Base-by-base conservation (phyloP, 371 early-diverging fungal species). In the Fennellomyces sp. region DNA sequence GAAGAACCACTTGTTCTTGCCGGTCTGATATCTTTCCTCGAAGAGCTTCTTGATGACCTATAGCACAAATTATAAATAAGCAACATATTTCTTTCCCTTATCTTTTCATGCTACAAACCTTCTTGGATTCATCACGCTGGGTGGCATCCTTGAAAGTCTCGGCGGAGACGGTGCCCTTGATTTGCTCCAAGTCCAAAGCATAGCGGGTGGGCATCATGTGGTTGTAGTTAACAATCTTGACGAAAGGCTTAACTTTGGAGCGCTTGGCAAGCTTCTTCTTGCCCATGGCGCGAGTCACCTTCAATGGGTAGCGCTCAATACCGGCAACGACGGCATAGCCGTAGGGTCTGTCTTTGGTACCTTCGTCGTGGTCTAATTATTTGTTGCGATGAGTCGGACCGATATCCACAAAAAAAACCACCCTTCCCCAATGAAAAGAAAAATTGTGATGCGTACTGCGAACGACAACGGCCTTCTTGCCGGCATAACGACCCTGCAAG, bases 1-100 rank as follows among this genome's bases (percentile, higher is more conserved):
- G 91, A 98, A 98, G 94, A 98, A 98, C 99, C 99, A 98, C 92
- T 95, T 96, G 94, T 95, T 96, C 92, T 97, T 97, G 78, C 99
- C 99, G 69, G 89, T 82, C 78, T 89, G 89, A 89, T 97, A 96
- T 74, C 84, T 81, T 85, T 97, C 94, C 87, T 97, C 89, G 80
- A 98, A 91, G 70, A 91, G 82, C 90, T 91, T 93, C 86, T 91
- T 94, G 84, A 97, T 83, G 63, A 88, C 89, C 78, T 77, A 35
- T 17, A 29, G 23, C 2, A n/a, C 0, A 25, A n/a, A n/a, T 17
- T 2, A 57, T 21, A 39, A 53, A 25, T 60, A 12, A 48, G 51
- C 33, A 41, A 31, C 28, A 21, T 30, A n/a, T n/a, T n/a, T n/a
- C n/a, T n/a, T n/a, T n/a, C n/a, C n/a, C n/a, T n/a, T n/a, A n/a